phyloP scores from a whole-genome alignment of 192 early-diverging fungal species.

The Mortierella hygrophila region DNA sequence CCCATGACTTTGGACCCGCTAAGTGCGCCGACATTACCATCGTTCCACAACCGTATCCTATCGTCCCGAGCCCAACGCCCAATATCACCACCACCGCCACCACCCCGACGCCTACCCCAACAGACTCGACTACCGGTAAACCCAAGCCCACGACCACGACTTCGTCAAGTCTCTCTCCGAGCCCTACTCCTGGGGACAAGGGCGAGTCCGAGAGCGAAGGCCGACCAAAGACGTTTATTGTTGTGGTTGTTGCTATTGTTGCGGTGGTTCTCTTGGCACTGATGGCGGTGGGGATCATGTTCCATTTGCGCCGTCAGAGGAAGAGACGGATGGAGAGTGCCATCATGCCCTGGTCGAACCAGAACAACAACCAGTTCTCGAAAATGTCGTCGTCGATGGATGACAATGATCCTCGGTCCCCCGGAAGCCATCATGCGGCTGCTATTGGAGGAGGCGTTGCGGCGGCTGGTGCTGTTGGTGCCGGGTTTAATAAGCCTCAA shows the following conservation, averaged over 20 bases:
- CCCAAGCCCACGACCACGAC: not conserved
- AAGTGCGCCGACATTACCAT: conserved; percentile 20
- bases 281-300: conserved; percentile 20
- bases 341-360: conserved; percentile 45
- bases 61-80: not conserved
- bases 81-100: conserved; percentile 11
- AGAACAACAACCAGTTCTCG: conserved; percentile 27
- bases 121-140: conserved; percentile 1
- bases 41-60: not conserved
- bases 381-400: conserved; percentile 41
- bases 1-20: conserved; percentile 5
- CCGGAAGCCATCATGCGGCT: not conserved
- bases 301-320: conserved; percentile 22
- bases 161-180: not conserved
- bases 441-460: not conserved
- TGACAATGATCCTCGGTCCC: conserved; percentile 14
- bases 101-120: not conserved
- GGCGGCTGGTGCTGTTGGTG: conserved; percentile 4
- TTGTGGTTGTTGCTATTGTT: conserved; percentile 31
- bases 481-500: conserved; percentile 18
- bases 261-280: conserved; percentile 19
- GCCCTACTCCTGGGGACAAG: not conserved
- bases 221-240: conserved; percentile 2
- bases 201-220: not conserved
- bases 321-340: conserved; percentile 31